These are phyloP conservation scores for Cytospora paraplurivora DNA, from an alignment of 2,329 filamentous ascomycete genomes.

Conservation along the genomic window DNA sequence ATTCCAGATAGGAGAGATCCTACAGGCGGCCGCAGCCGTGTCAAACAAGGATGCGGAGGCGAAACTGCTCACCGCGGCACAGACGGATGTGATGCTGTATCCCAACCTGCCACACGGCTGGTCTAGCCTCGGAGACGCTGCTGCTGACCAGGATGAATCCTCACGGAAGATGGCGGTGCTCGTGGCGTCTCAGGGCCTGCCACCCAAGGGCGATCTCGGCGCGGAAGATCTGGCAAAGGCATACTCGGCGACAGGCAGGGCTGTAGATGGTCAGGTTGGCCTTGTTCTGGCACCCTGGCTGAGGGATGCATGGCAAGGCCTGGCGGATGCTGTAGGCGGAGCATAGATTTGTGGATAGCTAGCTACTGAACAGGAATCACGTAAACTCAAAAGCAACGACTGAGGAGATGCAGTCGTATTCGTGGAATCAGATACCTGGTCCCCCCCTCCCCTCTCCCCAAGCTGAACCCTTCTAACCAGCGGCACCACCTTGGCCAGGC, in stretches of 20 bases:
- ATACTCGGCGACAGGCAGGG: conserved; percentile 71
- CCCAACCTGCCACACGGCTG: conserved; percentile 81
- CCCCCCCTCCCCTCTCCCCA: too few relatives aligned
- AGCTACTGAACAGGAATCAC: not conserved
- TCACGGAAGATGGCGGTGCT: conserved; percentile 76
- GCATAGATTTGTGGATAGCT: not conserved
- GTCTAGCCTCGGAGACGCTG: conserved; percentile 68
- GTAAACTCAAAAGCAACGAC: not conserved
- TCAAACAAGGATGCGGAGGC: conserved; percentile 51
- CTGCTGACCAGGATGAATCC: conserved; percentile 51
- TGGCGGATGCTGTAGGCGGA: conserved; percentile 45
- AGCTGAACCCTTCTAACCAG: not conserved
- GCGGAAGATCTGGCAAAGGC: conserved; percentile 71
- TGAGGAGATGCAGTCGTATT: not conserved
- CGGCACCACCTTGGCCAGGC: conserved; percentile 31
- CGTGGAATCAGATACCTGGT: not conserved
- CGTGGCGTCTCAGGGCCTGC: conserved; percentile 74
- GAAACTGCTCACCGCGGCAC: conserved; percentile 64
- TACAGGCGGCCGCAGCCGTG: conserved; percentile 71
- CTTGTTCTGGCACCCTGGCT: conserved; percentile 83
- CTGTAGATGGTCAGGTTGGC: conserved; percentile 74
- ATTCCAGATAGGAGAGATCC: conserved; percentile 69
- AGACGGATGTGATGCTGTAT: conserved; percentile 77
- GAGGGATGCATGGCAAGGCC: conserved; percentile 62
- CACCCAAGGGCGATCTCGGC: conserved; percentile 69